A percentile compares a stretch with the other conserved stretches of the same genome.
These are phyloP conservation scores for Fistulinella prunicolor DNA, from an alignment of 768 basidiomycete species.

Conservation along the genomic window DNA sequence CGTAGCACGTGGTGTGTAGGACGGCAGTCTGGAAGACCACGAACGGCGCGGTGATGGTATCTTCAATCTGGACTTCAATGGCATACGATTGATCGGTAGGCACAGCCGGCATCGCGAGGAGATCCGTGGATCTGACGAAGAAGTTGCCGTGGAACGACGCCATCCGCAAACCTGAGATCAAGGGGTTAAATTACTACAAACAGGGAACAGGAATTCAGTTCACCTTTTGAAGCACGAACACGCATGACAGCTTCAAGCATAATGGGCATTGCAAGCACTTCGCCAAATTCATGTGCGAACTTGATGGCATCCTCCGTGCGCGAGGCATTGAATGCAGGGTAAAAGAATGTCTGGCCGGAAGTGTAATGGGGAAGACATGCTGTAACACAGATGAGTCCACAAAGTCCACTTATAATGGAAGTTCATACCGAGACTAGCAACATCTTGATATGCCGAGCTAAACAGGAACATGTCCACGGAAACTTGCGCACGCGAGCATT, in stretches of 20 bases:
- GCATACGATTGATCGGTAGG: constrained; percentile 94
- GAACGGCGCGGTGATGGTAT: constrained; percentile 84
- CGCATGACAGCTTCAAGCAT: constrained; percentile 98
- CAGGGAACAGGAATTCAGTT: constrained; percentile 3
- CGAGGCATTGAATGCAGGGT: constrained; percentile 95
- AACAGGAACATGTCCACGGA: constrained; percentile 99
- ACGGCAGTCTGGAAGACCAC: constrained; percentile 95
- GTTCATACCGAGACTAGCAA: constrained; percentile 77
- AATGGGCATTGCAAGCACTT: constrained; percentile 89
- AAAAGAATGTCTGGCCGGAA: constrained; percentile 96
- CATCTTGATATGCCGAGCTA: constrained; percentile 90
- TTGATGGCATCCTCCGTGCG: constrained; percentile 96
- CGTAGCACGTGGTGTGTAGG: constrained; percentile 91
- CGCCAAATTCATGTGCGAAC: constrained; percentile 96
- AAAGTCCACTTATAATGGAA: not conserved
- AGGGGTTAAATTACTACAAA: not conserved
- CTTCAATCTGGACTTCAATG: constrained; percentile 95
- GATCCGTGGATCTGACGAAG: constrained; percentile 95
- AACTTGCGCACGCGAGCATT: constrained; percentile 95
- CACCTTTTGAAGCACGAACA: constrained; percentile 94
- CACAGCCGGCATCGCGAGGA: constrained; percentile 95
- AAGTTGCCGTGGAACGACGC: constrained; percentile 98
- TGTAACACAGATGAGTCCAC: constrained; percentile 28
- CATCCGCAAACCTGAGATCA: constrained; percentile 77
- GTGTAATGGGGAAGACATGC: constrained; percentile 96